Conservation (phyloP, 305 asterid species). For the Plantago lanceolata region DNA sequence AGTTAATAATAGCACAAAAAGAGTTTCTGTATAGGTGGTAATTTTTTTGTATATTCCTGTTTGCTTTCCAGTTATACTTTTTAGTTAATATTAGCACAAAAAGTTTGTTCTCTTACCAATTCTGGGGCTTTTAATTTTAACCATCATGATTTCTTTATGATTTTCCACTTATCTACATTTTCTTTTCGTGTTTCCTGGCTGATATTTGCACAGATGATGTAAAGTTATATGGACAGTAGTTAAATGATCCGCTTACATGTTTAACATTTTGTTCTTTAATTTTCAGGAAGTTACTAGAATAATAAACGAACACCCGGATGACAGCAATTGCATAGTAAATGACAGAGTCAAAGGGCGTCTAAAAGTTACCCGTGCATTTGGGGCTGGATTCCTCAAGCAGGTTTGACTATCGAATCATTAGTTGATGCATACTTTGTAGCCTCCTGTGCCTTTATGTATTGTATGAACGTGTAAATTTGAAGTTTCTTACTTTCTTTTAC, state of each 20-base stretch:
- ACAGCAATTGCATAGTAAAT: conserved; percentile 80
- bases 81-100: conserved; percentile 4
- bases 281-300: conserved; percentile 83
- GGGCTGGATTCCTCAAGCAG: conserved; percentile 98
- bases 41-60: neutral
- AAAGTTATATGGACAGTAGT: no score
- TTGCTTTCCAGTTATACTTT: neutral
- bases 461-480: neutral
- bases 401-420: conserved; percentile 37
- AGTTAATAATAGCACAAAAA: no score
- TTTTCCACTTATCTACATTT: neutral
- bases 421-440: conserved; percentile 6
- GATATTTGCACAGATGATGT: conserved; percentile 7
- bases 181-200: conserved; percentile 7
- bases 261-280: conserved; percentile 5
- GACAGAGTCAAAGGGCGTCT: conserved; percentile 96
- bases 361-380: conserved; percentile 97
- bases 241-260: no score
- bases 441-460: conserved; percentile 15
- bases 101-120: neutral
- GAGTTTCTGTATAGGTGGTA: no score
- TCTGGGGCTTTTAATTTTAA: neutral
- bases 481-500: neutral
- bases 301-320: conserved; percentile 96
- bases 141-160: neutral